Evolutionary conservation across 352 stramenopile genomes (phyloP).

Genomic region (Globisporangium recalcitrans): DNA sequence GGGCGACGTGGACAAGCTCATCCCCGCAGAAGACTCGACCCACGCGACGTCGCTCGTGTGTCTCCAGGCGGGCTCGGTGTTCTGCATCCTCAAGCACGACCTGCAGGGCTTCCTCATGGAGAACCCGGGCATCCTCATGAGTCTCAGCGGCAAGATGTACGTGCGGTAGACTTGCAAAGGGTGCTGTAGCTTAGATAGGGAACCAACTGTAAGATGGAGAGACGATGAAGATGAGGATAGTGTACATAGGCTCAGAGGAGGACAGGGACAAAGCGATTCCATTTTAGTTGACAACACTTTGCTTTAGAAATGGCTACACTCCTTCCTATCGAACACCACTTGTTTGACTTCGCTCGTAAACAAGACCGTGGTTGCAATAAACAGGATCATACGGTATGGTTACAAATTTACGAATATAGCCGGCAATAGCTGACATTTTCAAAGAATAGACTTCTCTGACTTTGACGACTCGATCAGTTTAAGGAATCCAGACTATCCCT

Average conservation of each 20-base stretch:
- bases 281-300: neutral
- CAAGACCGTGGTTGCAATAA: neutral
- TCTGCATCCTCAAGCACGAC: slow-evolving; percentile 62
- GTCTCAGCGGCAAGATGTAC: slow-evolving; percentile 54
- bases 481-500: no score
- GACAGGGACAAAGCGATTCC: neutral
- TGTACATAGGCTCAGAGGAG: neutral
- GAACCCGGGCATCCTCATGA: slow-evolving; percentile 73
- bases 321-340: neutral
- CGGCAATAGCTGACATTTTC: no score
- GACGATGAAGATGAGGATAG: neutral
- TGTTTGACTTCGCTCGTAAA: neutral
- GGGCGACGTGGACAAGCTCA: slow-evolving; percentile 69
- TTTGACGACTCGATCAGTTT: no score
- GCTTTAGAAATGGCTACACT: neutral
- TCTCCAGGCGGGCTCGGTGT: slow-evolving; percentile 44
- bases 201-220: neutral
- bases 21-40: slow-evolving; percentile 37
- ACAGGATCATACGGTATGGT: neutral
- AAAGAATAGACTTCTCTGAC: no score
- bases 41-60: slow-evolving; percentile 63
- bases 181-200: slow-evolving; percentile 3
- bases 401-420: neutral
- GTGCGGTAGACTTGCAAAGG: slow-evolving; percentile 29
- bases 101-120: slow-evolving; percentile 65